Evolutionary conservation across 2,329 filamentous ascomycete species (phyloP).

Genomic region (Ascochyta fabae): DNA sequence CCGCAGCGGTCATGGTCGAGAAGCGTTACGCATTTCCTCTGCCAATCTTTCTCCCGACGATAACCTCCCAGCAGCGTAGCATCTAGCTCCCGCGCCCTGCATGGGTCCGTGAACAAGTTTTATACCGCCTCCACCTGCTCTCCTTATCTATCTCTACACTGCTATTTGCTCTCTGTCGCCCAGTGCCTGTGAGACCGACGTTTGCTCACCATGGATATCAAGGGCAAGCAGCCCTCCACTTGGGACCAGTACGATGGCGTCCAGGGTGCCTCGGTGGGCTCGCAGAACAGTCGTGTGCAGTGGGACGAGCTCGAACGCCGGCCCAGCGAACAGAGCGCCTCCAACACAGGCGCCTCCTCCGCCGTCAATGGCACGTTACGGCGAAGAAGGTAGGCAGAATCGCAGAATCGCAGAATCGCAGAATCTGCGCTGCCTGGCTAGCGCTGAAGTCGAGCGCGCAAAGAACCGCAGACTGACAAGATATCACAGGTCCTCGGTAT

Average conservation of each 20-base stretch:
- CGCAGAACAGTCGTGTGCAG: conserved; percentile 43
- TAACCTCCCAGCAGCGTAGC: conserved; percentile 30
- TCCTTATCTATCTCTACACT: conserved; percentile 8
- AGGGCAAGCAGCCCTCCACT: conserved; percentile 51
- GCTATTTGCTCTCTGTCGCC: conserved; percentile 1
- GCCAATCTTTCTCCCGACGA: conserved; percentile 37
- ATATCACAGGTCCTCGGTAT: conserved; percentile 53
- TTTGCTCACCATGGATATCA: conserved; percentile 43
- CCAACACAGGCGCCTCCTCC: conserved; percentile 35
- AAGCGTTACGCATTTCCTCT: conserved; percentile 21
- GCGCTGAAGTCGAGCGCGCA: conserved; percentile 2
- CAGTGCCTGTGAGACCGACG: conserved; percentile 10
- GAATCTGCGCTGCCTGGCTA: not conserved
- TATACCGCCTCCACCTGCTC: conserved; percentile 22
- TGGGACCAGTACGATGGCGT: conserved; percentile 56
- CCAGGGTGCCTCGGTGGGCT: conserved; percentile 48
- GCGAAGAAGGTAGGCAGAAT: conserved; percentile 41
- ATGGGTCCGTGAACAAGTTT: conserved; percentile 33
- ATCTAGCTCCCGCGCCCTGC: conserved; percentile 43
- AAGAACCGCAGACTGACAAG: conserved; percentile 8
- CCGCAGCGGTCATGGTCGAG: conserved; percentile 7
- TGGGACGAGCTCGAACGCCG: conserved; percentile 47
- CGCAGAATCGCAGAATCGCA: not conserved
- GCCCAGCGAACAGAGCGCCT: conserved; percentile 39
- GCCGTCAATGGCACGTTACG: conserved; percentile 40